Evolutionary conservation across 768 basidiomycete genomes (phyloP).

Genomic region (Botryobasidium botryosum): DNA sequence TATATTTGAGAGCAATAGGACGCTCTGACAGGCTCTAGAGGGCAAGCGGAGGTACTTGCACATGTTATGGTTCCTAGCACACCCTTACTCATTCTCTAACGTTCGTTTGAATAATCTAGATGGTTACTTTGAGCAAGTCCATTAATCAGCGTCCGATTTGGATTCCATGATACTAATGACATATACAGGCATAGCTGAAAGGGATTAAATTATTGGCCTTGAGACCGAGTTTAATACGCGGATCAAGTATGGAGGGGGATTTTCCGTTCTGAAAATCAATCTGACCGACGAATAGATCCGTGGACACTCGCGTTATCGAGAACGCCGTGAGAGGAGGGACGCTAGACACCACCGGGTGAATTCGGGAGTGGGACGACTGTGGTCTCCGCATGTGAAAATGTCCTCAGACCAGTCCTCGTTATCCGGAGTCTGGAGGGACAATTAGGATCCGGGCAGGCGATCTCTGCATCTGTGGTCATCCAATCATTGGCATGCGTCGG

Average conservation of each 20-base stretch:
- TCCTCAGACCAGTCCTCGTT: constrained; percentile 30
- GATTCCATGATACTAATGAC: not conserved
- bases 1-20: constrained; percentile 99
- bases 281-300: too few relatives aligned
- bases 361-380: constrained; percentile 35
- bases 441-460: constrained; percentile 51
- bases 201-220: constrained; percentile 27
- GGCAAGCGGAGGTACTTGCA: constrained; percentile 61
- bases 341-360: too few relatives aligned
- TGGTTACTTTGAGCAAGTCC: constrained; percentile 69
- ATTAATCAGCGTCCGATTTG: too few relatives aligned
- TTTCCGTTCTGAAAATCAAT: too few relatives aligned
- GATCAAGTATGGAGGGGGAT: too few relatives aligned
- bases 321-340: too few relatives aligned
- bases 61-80: constrained; percentile 3
- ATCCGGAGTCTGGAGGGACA: constrained; percentile 41
- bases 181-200: constrained; percentile 44
- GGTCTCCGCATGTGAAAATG: constrained; percentile 36
- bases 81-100: constrained; percentile 7
- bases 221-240: too few relatives aligned
- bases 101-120: constrained; percentile 39
- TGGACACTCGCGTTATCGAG: too few relatives aligned
- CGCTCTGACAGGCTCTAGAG: constrained; percentile 57
- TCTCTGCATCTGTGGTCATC: constrained; percentile 47
- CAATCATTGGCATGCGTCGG: constrained; percentile 38